phyloP scores from a whole-genome alignment of 1,139 yeast species.

The Geotrichum fermentans region DNA sequence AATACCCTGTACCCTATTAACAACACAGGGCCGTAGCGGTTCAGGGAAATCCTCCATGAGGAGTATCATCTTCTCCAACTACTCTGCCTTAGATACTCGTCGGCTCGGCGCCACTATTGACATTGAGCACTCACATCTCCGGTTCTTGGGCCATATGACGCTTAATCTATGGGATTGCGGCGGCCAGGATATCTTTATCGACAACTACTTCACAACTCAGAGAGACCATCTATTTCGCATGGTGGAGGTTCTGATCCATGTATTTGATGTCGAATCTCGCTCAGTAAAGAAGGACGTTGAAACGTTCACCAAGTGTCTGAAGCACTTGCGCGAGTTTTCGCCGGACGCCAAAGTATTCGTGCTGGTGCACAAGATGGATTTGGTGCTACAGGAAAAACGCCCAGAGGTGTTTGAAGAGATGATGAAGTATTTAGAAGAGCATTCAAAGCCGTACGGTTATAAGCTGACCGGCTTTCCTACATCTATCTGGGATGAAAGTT shows the following conservation, averaged over 20 bases:
- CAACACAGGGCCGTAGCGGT: slow-evolving; percentile 79
- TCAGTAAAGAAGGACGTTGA: slow-evolving; percentile 91
- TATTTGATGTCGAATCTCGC: slow-evolving; percentile 90
- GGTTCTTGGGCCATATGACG: slow-evolving; percentile 93
- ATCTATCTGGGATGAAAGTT: slow-evolving; percentile 95
- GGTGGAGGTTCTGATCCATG: slow-evolving; percentile 96
- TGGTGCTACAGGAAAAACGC: slow-evolving; percentile 81
- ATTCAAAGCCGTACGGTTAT: slow-evolving; percentile 75
- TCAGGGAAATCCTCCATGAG: slow-evolving; percentile 98
- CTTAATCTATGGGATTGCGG: slow-evolving; percentile 98
- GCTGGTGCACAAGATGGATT: slow-evolving; percentile 90
- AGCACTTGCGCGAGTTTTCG: slow-evolving; percentile 75
- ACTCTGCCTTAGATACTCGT: slow-evolving; percentile 94
- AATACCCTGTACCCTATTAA: not conserved
- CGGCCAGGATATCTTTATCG: slow-evolving; percentile 90
- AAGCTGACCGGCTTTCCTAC: slow-evolving; percentile 87
- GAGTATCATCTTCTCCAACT: slow-evolving; percentile 88
- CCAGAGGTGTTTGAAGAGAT: slow-evolving; percentile 77
- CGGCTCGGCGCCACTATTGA: slow-evolving; percentile 96
- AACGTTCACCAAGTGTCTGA: slow-evolving; percentile 78
- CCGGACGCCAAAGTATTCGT: slow-evolving; percentile 93
- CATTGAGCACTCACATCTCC: slow-evolving; percentile 90
- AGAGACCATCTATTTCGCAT: slow-evolving; percentile 88
- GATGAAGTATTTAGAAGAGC: slow-evolving; percentile 75
- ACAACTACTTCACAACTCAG: slow-evolving; percentile 81